Evolutionary conservation across 139 green algal species (phyloP), one percentile per base, ranked within the genome.

Genomic region (Auxenochlorella protothecoides): DNA sequence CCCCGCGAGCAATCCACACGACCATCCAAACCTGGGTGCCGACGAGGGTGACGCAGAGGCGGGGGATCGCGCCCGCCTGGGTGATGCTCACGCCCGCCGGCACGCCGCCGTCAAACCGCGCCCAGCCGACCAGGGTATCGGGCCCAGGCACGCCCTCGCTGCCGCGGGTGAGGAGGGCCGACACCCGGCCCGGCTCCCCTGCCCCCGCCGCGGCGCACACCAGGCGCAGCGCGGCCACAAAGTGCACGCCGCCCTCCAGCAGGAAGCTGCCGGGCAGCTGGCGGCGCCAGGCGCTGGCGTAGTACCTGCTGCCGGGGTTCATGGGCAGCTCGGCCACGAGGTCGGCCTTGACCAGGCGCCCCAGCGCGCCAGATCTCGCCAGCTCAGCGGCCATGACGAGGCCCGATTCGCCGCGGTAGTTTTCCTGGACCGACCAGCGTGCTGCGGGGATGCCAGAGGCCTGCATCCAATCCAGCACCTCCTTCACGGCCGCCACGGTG

Each of bases 211-310:
- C 70, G 4, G 8, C 53, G 8, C 61, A 61, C 12, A 27, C 54
- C 70, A 74, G 55, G 53, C 70, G 70, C 70, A 74, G 61, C 4
- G 61, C 70, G 0, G 70, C 70, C 53, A 68, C 53, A 53, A 74
- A 74, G n/a, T 74, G 70, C 61, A 74, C 70, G 61, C 70, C 70
- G n/a, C 70, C 70, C 62, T 74, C 70, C 5, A 62, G 68, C 5
- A 74, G 70, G n/a, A 63, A 74, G 0, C 61, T 62, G 7, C 70
- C 62, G 14, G 54, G n/a, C 3, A 14, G 16, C 61, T 74, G 61
- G 3, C 70, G 61, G n/a, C 70, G 61, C 70, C 70, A 74, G 9
- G 7, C 2, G n/a, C 53, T 63, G 2, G 54, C 12, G 8, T 56
- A 74, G 16, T 74, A 74, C 53, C 55, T 62, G 61, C 54, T 62